Base-by-base conservation (phyloP, 495 filamentous ascomycete species). In the Acidomyces sp. region DNA sequence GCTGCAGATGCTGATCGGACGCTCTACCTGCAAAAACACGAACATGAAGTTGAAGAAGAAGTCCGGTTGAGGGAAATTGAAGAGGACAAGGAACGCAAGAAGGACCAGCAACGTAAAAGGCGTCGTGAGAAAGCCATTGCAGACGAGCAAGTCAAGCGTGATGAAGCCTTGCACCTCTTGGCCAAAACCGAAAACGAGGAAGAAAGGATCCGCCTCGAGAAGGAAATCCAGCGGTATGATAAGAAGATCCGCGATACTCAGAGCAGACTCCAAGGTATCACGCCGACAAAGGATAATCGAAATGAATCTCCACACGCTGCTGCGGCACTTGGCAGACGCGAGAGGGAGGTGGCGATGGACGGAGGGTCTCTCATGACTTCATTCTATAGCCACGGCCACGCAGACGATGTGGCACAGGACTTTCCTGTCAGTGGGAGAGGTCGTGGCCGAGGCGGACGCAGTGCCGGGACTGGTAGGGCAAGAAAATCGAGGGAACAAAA, bases 11-110 rank as follows among this genome's bases (percentile, higher is more conserved):
- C 59, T 3, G 73, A 70, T 20, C 66, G 65, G 33, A 63, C 72
- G 15, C 63, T 68, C 22, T 80, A 75, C 51, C 59, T 70, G 36
- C 48, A 58, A n/a, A 52, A 55, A 22, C 67, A 80, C 49, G 74
- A 77, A 52, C 67, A 74, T 3, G 77, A 75, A 11, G 90, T 87
- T 13, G 67, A 86, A 37, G 72, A 80, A 31, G 78, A 93, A 50
- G 88, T 97, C 1, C 82, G 90, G 44, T 77, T 81, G 39, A 82
- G 82, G 46, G 90, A 95, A 56, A 68, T 94, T 6, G 80, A 81
- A 41, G 85, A 90, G 34, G 90, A 99, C 57, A 99, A 96, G 59
- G 92, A 96, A 61, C 84, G 92, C 20, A 99, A 99, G 70, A 99
- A 99, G 65, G 90, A 96, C 48, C 93, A 95, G 82, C 90, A 99